Base-by-base conservation (phyloP, 768 basidiomycete species). In the Sarcomyxa edulis region DNA sequence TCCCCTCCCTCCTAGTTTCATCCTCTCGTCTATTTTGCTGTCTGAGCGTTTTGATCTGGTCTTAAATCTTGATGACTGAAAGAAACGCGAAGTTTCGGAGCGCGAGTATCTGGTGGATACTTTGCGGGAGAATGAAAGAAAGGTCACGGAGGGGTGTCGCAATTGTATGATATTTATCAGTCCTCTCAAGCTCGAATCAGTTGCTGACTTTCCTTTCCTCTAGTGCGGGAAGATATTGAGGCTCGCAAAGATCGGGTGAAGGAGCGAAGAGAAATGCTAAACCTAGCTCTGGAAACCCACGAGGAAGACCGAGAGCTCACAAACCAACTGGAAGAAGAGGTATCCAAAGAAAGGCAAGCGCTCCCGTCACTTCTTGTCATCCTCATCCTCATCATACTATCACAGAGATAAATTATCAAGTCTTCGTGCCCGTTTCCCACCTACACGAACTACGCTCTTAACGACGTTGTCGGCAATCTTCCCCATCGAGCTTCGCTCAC, bases 401-500 rank as follows among this genome's bases (percentile, higher is more conserved):
- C 29, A n/a, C 50, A 89, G 85, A 51, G 51, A 55, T 14, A 65
- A 64, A 20, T 66, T 76, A 27, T 46, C 55, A 23, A 51, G 64
- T 21, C 71, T 86, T 40, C 71, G 63, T 34, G 62, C 63, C 31
- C 67, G 61, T 32, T 61, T 88, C 40, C 51, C 64, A 5, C 66
- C 74, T 15, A 72, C 69, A 32, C 76, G 81, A 40, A 80, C 74
- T 23, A 72, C 73, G 6, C 72, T 89, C 36, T 65, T 92, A 43
- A 78, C 82, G 12, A 73, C 71, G 9, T 72, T 96, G 31, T 77
- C 85, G 27, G 64, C 68, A 9, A 83, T 95, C 48, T 97, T 84
- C 59, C 93, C 94, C 16, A 95, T 99, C 50, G 86, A 90, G 37
- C 80, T 95, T 12, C 70, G 81, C 32, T 84, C 85, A 8, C 70